These are phyloP conservation scores for Aspergillus sp. DNA, from an alignment of 2,329 filamentous ascomycete species.

Conservation along the genomic window DNA sequence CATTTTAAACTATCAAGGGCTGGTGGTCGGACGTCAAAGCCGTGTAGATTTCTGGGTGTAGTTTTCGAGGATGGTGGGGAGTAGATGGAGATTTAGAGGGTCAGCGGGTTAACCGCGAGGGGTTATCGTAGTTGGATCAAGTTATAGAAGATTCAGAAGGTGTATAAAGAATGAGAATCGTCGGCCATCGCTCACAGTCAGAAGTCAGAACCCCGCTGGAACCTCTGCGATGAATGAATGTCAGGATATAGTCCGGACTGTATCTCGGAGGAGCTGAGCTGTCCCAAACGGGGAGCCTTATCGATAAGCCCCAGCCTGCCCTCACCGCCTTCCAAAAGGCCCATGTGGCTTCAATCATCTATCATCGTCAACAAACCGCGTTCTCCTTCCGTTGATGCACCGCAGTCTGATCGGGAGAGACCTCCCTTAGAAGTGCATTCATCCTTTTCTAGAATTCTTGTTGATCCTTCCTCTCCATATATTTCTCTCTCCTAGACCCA, in stretches of 20 bases:
- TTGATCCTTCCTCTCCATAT: slow-evolving; percentile 4
- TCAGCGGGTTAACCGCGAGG: no score
- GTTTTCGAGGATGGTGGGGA: neutral
- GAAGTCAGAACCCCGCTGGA: no score
- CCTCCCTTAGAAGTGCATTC: neutral
- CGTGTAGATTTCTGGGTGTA: slow-evolving; percentile 3
- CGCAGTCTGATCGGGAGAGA: neutral
- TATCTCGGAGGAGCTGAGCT: neutral
- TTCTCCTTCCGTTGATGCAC: neutral
- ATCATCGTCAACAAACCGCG: neutral
- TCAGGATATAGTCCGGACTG: no score
- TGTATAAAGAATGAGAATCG: no score
- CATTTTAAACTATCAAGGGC: slow-evolving; percentile 26
- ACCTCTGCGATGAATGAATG: no score
- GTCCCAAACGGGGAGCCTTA: slow-evolving; percentile 6
- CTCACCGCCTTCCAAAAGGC: slow-evolving; percentile 25
- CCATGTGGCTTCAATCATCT: slow-evolving; percentile 25
- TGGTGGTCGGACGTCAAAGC: no score
- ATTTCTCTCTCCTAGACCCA: slow-evolving; percentile 18
- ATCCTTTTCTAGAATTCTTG: neutral
- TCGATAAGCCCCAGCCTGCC: slow-evolving; percentile 13
- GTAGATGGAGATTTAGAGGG: neutral
- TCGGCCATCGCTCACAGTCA: neutral
- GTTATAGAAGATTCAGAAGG: no score
- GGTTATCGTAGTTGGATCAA: no score